Percentiles rank a stretch among this genome's conserved stretches.
Conservation (phyloP, 495 filamentous ascomycete species). For the Sphaerosporella brunnea region DNA sequence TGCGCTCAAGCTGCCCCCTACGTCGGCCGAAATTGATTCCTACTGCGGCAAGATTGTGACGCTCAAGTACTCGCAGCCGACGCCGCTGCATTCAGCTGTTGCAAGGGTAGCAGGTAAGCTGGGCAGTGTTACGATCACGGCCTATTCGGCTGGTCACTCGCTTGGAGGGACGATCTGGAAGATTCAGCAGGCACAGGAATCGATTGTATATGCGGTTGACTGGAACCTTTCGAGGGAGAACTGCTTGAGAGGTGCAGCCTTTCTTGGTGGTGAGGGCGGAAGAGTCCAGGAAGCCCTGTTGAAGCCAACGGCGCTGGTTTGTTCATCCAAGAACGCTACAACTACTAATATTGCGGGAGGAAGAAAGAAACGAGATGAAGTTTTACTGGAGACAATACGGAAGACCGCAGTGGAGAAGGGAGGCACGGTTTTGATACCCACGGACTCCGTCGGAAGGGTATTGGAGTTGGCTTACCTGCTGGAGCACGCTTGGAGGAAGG, state of each 20-base stretch:
- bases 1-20: constrained; percentile 39
- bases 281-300: constrained; percentile 82
- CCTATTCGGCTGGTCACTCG: constrained; percentile 90
- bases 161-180: constrained; percentile 98
- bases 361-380: constrained; percentile 63
- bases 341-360: constrained; percentile 50
- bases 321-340: constrained; percentile 50
- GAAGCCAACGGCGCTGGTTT: constrained; percentile 83
- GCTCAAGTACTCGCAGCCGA: constrained; percentile 86
- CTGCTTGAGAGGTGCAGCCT: constrained; percentile 79
- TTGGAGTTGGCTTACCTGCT: constrained; percentile 84
- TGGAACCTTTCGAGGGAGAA: constrained; percentile 95
- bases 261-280: constrained; percentile 67
- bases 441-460: constrained; percentile 83
- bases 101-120: constrained; percentile 23
- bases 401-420: constrained; percentile 56
- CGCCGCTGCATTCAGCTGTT: constrained; percentile 43
- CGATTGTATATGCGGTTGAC: constrained; percentile 90
- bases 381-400: constrained; percentile 62
- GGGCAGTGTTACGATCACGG: constrained; percentile 75
- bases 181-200: constrained; percentile 90
- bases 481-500: constrained; percentile 71
- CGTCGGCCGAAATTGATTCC: constrained; percentile 66
- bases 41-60: constrained; percentile 89
- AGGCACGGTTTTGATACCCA: constrained; percentile 87